phyloP scores from a whole-genome alignment of 129 eudicot genomes.

The Flaveria brownii region DNA sequence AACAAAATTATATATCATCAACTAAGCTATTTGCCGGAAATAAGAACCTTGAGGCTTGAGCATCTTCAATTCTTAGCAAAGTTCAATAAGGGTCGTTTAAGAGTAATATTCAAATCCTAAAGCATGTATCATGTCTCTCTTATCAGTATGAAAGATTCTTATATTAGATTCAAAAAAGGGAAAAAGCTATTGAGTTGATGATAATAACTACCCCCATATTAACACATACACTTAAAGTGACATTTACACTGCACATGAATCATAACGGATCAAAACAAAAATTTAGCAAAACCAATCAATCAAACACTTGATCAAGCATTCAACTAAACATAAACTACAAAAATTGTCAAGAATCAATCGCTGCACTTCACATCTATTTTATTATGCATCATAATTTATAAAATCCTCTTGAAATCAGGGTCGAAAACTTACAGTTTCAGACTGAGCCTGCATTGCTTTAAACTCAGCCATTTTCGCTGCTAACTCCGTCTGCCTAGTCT shows the following conservation, averaged over 20 bases:
- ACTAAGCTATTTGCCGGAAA: neutral
- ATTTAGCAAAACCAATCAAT: neutral
- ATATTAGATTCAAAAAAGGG: neutral
- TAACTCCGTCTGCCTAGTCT: conserved; percentile 65
- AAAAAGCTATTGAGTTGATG: neutral
- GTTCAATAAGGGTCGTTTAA: neutral
- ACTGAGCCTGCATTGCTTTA: conserved; percentile 73
- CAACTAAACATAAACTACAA: neutral
- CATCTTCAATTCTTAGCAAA: neutral
- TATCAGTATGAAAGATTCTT: conserved; percentile 2
- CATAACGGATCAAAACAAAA: neutral
- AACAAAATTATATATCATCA: neutral
- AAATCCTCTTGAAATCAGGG: conserved; percentile 13
- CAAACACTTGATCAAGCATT: conserved; percentile 16
- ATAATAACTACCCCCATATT: neutral
- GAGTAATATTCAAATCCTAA: neutral
- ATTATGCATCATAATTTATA: neutral
- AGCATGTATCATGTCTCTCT: neutral
- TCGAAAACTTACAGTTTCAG: conserved; percentile 59
- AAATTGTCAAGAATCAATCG: neutral
- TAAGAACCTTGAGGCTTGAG: neutral
- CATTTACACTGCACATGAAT: neutral
- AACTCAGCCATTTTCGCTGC: conserved; percentile 58
- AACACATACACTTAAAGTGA: neutral
- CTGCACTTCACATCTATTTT: too few relatives aligned